Evolutionary conservation across 768 basidiomycete species (phyloP).

Genomic region (Mycena latifolia): DNA sequence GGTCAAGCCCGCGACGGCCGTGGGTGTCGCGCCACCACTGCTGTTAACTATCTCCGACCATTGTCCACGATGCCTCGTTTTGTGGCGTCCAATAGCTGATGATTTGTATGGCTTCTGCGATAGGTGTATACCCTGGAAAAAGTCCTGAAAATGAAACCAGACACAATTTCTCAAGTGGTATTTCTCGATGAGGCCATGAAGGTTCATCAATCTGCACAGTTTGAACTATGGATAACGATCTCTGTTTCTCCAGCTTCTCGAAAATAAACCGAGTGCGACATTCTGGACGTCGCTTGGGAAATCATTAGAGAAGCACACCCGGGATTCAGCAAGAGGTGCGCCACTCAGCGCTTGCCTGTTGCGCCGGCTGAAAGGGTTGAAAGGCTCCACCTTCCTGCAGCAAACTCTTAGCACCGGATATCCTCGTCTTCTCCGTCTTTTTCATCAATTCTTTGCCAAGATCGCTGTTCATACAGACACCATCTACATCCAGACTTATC

Average conservation of each 20-base stretch:
- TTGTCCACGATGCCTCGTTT: constrained; percentile 2
- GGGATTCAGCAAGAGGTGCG: constrained; percentile 84
- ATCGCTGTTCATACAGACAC: constrained; percentile 97
- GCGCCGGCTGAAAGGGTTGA: constrained; percentile 1
- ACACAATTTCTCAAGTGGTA: constrained; percentile 76
- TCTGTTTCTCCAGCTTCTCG: constrained; percentile 68
- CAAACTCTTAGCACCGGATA: constrained; percentile 91
- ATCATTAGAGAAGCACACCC: constrained; percentile 84
- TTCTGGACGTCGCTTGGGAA: constrained; percentile 91
- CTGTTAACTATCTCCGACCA: constrained; percentile 1
- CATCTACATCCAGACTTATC: constrained; percentile 83
- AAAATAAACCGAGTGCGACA: constrained; percentile 90
- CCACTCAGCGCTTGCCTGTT: constrained; percentile 7
- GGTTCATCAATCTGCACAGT: constrained; percentile 50
- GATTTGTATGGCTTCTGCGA: neutral
- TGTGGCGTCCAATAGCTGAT: constrained; percentile 3
- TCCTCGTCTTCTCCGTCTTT: constrained; percentile 87
- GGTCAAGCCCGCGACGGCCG: neutral
- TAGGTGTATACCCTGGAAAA: constrained; percentile 97
- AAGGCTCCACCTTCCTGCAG: constrained; percentile 93
- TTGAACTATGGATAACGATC: neutral
- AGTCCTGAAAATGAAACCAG: constrained; percentile 90
- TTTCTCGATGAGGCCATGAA: constrained; percentile 97
- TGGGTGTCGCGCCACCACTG: neutral
- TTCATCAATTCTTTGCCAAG: constrained; percentile 97